Evolutionary conservation across 129 eudicot species (phyloP), one percentile per base, ranked within the genome.

Genomic region (Centaurea solstitialis): DNA sequence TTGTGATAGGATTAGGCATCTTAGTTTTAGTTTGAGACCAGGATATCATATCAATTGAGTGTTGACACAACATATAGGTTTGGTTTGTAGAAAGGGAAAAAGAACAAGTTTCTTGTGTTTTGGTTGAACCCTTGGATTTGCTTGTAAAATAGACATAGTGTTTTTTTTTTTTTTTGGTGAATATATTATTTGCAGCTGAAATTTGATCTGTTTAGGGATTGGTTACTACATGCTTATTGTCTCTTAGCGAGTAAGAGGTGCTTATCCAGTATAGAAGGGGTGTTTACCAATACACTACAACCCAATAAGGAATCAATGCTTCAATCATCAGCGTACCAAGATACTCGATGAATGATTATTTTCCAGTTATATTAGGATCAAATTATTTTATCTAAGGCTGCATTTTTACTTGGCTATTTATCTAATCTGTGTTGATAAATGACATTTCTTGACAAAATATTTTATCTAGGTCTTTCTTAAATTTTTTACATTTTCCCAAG

Each of bases 11-110:
- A 70, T 71, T 77, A 83, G 74, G 86, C 35, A 76, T 81, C 53
- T 2, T 77, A 33, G 40, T 41, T 50, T 2, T 77, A 33, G 40
- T 41, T 50, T 50, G 62, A 50, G 62, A 50, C 18, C 6, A 50
- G 62, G 8, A 21, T 64, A 8, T 64, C 15, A 64, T 7, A 64
- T 74, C 30, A 26, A 26, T 26, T 26, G 24, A 50, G 59, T 30
- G 40, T 75, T 67, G 28, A 57, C 65, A 76, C 68, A 64, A 20
- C 81, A 69, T 82, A 76, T 64, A 82, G 81, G 8, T 70, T 71
- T 70, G 78, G 86, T 53, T 82, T 82, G 86, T 82, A 82, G 74
- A 76, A 76, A 76, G 67, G 57, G 33, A 23, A 64, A 64, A 62
- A 47, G 28, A 81, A 82, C 9, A 62, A 68, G 68, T 8, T 62